These are phyloP conservation scores for Trichoderma brevicompactum DNA, from an alignment of 2,329 filamentous ascomycete species.

Conservation along the genomic window DNA sequence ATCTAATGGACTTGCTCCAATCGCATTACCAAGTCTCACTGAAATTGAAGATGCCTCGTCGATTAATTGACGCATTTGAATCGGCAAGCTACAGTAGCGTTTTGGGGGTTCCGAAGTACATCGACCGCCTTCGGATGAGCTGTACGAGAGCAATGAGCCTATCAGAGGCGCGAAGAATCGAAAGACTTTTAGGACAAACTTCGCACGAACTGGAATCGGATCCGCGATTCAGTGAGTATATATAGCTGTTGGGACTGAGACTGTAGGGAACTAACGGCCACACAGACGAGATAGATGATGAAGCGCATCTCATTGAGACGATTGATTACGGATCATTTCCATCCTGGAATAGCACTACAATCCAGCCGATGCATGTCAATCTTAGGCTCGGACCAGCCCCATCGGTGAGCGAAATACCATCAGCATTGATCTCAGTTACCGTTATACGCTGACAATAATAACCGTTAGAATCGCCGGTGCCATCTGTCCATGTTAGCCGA, in stretches of 20 bases:
- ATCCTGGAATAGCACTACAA: constrained; percentile 48
- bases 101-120: constrained; percentile 51
- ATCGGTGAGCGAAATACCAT: constrained; percentile 47
- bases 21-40: constrained; percentile 54
- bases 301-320: constrained; percentile 46
- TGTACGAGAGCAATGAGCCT: constrained; percentile 58
- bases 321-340: constrained; percentile 60
- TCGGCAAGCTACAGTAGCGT: constrained; percentile 57
- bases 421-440: too few species aligned
- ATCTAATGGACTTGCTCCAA: constrained; percentile 49
- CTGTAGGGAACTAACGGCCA: constrained; percentile 29
- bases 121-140: constrained; percentile 51
- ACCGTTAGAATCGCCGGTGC: constrained; percentile 51
- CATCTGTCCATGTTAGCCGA: constrained; percentile 57
- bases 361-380: constrained; percentile 48
- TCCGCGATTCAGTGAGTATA: constrained; percentile 51
- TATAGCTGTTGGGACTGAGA: rapidly evolving
- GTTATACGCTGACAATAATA: neutral
- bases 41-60: constrained; percentile 50
- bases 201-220: constrained; percentile 50
- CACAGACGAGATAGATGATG: constrained; percentile 49
- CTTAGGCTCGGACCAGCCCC: constrained; percentile 56
- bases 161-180: constrained; percentile 55
- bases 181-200: constrained; percentile 49
- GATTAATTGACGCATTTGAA: constrained; percentile 53